phyloP scores from a whole-genome alignment of 129 eudicot genomes.

The Lactuca saligna region DNA sequence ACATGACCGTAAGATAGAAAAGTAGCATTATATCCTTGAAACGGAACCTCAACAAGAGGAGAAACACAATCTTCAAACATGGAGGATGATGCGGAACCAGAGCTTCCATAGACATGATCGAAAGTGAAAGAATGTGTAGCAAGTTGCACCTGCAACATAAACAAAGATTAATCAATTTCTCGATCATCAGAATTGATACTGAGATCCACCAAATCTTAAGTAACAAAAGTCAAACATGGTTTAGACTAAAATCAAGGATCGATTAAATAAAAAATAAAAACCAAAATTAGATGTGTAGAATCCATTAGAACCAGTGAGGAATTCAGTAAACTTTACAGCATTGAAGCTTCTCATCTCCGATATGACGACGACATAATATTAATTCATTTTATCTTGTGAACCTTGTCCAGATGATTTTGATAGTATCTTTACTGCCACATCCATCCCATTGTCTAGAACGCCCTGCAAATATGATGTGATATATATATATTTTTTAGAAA shows the following conservation, averaged over 20 bases:
- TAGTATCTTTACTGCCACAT: too few relatives aligned
- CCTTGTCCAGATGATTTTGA: too few relatives aligned
- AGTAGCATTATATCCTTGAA: conserved; percentile 98
- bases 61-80: conserved; percentile 96
- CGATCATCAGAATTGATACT: too few relatives aligned
- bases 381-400: too few relatives aligned
- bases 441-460: too few relatives aligned
- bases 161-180: too few relatives aligned
- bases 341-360: conserved; percentile 86
- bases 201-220: too few relatives aligned
- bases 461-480: too few relatives aligned
- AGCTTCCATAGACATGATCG: conserved; percentile 18
- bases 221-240: background rate
- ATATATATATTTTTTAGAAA: too few relatives aligned
- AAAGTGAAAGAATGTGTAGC: too few relatives aligned
- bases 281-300: background rate
- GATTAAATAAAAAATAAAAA: background rate
- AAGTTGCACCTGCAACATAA: too few relatives aligned
- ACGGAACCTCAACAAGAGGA: conserved; percentile 89
- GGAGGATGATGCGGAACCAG: conserved; percentile 66
- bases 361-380: background rate
- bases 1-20: conserved; percentile 98
- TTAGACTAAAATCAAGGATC: background rate
- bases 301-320: too few relatives aligned
- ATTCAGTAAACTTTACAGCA: conserved; percentile 78